These are phyloP conservation scores for Exophiala xenobiotica DNA, from an alignment of 2,329 filamentous ascomycete genomes.

Conservation along the genomic window DNA sequence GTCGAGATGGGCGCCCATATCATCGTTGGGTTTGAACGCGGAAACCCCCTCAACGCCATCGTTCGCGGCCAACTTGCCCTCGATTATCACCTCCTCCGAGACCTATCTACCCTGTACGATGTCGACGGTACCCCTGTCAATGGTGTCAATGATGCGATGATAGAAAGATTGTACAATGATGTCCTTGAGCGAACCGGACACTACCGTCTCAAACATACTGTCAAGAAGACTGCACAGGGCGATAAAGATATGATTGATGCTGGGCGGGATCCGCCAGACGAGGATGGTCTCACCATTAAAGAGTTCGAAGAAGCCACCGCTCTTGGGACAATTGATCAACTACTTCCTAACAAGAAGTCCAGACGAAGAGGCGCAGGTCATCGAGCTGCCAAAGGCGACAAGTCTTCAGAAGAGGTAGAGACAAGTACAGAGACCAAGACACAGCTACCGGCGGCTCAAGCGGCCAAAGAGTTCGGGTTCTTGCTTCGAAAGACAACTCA, in stretches of 20 bases:
- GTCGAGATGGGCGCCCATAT: slow-evolving; percentile 99
- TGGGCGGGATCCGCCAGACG: slow-evolving; percentile 75
- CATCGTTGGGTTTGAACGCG: slow-evolving; percentile 92
- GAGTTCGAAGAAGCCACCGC: slow-evolving; percentile 70
- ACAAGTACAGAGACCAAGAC: slow-evolving; percentile 71
- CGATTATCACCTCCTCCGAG: slow-evolving; percentile 77
- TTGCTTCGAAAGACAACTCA: slow-evolving; percentile 63
- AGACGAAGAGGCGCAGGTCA: slow-evolving; percentile 45
- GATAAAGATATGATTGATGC: slow-evolving; percentile 78
- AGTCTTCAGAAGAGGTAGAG: slow-evolving; percentile 63
- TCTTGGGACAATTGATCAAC: slow-evolving; percentile 51
- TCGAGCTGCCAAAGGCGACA: slow-evolving; percentile 54
- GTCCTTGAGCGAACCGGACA: slow-evolving; percentile 87
- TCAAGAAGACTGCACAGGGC: slow-evolving; percentile 72
- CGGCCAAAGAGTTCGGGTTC: slow-evolving; percentile 83
- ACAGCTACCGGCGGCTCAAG: slow-evolving; percentile 72
- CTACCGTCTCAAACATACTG: slow-evolving; percentile 76
- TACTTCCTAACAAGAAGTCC: slow-evolving; percentile 45
- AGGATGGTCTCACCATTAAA: slow-evolving; percentile 69
- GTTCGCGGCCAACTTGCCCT: slow-evolving; percentile 87
- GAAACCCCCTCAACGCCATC: slow-evolving; percentile 89
- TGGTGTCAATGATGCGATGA: slow-evolving; percentile 71
- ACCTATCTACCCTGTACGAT: slow-evolving; percentile 86
- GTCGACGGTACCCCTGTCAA: slow-evolving; percentile 64
- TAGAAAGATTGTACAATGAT: slow-evolving; percentile 92